Evolutionary conservation across 768 basidiomycete species (phyloP), one percentile per base, ranked within the genome.

Genomic region (Xerocomellus intermedius): DNA sequence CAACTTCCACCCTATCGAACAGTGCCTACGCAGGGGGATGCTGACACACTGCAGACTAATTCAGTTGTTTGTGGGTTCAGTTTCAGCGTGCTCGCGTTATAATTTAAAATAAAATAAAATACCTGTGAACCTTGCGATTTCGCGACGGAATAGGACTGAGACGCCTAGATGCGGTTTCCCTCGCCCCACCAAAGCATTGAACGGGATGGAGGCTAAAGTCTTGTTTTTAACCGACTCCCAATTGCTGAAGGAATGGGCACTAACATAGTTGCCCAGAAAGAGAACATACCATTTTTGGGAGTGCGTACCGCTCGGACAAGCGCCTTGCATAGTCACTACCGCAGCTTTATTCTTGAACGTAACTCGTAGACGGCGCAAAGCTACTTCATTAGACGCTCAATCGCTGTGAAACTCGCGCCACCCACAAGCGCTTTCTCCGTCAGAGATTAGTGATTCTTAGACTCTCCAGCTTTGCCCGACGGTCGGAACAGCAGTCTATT

Each of bases 281-380:
- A 38, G 36, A n/a, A 38, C 24, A 41, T 53, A 21, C 44, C 57
- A 35, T 48, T 58, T 58, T 36, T 4, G 52, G 51, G 6, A 30
- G 14, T 9, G 17, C 37, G 37, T 41, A 8, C 37, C 30, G 30
- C 10, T n/a, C n/a, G n/a, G 30, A 21, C 45, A 33, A 33, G 17
- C 28, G 9, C 8, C 36, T 3, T n/a, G 17, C 37, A 7, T 8
- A 26, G 26, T 26, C 26, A 17, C 36, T 37, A 21, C 13, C 8
- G 8, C 47, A 19, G 3, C 42, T 45, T 24, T 22, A 33, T 22
- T 39, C 19, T 30, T 30, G 37, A 42, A 26, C 42, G 22, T n/a
- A 30, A n/a, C 17, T 26, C 21, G 22, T 24, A 16, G 33, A 21
- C 28, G 4, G 35, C 26, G 8, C 44, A 46, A 51, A 30, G 28